A percentile compares a stretch with the other conserved stretches of the same genome.
These are phyloP conservation scores for Bipolaris oryzae DNA, from an alignment of 2,329 filamentous ascomycete genomes.

Conservation along the genomic window DNA sequence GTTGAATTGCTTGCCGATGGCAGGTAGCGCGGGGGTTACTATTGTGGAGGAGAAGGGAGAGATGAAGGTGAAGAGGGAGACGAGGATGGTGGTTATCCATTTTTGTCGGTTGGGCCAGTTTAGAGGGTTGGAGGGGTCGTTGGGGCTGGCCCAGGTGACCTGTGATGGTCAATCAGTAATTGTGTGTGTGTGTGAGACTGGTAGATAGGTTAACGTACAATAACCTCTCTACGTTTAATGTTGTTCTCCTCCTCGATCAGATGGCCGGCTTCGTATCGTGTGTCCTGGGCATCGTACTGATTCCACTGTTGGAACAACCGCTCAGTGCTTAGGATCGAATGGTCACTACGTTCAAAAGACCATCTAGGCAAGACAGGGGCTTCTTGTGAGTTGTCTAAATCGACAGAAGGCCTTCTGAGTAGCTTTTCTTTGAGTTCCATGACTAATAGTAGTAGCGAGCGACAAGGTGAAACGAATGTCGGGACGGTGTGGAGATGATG, in stretches of 20 bases:
- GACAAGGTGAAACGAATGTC: slow-evolving; percentile 1
- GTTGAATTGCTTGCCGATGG: slow-evolving; percentile 40
- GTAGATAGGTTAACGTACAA: slow-evolving; percentile 14
- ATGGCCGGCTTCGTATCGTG: slow-evolving; percentile 15
- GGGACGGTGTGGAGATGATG: background rate
- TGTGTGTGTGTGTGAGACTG: background rate
- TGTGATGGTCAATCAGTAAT: slow-evolving; percentile 18
- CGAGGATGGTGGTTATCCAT: slow-evolving; percentile 54
- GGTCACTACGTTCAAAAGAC: slow-evolving; percentile 25
- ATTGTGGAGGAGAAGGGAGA: slow-evolving; percentile 49
- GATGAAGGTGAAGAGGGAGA: slow-evolving; percentile 50
- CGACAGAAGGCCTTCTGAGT: slow-evolving; percentile 7
- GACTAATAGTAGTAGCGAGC: slow-evolving; percentile 6
- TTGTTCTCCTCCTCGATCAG: slow-evolving; percentile 7
- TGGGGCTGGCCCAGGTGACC: slow-evolving; percentile 54
- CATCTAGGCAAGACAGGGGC: slow-evolving; percentile 24
- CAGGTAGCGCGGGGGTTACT: slow-evolving; percentile 43
- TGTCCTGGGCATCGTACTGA: slow-evolving; percentile 15
- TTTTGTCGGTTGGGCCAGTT: slow-evolving; percentile 54
- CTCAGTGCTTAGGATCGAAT: slow-evolving; percentile 28
- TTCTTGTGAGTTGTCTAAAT: slow-evolving; percentile 9
- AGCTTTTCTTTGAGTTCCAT: slow-evolving; percentile 26
- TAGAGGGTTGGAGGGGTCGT: slow-evolving; percentile 55
- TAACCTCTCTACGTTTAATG: slow-evolving; percentile 22
- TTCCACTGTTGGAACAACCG: slow-evolving; percentile 26